These are phyloP conservation scores for Castanopsis chinensis DNA, from an alignment of 306 rosid species.

Conservation along the genomic window DNA sequence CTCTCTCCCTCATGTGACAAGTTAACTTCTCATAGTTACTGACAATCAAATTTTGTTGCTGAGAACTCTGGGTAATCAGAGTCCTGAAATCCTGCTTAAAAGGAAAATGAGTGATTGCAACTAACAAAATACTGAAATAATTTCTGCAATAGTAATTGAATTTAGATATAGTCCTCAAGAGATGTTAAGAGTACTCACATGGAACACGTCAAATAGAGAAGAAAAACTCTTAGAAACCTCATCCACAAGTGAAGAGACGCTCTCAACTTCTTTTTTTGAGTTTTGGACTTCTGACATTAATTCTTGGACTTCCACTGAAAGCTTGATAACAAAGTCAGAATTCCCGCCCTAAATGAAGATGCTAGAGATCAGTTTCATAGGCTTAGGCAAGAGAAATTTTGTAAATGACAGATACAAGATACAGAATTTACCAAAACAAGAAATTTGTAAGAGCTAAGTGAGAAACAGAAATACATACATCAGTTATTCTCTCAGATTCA, in stretches of 20 bases:
- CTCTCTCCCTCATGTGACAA: conserved; percentile 52
- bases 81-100: conserved; percentile 63
- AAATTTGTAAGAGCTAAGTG: conserved; percentile 10
- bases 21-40: conserved; percentile 47
- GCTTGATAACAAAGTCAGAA: conserved; percentile 41
- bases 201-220: conserved; percentile 43
- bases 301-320: conserved; percentile 55
- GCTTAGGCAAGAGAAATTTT: not conserved
- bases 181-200: conserved; percentile 52
- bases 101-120: conserved; percentile 9
- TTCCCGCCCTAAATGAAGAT: conserved; percentile 52
- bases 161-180: not conserved
- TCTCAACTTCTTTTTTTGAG: conserved; percentile 48
- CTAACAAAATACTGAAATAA: not conserved
- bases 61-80: conserved; percentile 34
- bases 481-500: conserved; percentile 33
- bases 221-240: conserved; percentile 58
- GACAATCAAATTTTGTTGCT: conserved; percentile 40
- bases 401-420: conserved; percentile 12
- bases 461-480: conserved; percentile 30
- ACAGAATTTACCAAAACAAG: not conserved
- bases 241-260: conserved; percentile 50
- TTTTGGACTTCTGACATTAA: conserved; percentile 55
- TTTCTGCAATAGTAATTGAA: conserved; percentile 6
- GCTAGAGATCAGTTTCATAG: conserved; percentile 26